These are phyloP conservation scores for Antitrichia curtipendula DNA, from an alignment of 225 moss, liverwort and hornwort species.

Conservation along the genomic window DNA sequence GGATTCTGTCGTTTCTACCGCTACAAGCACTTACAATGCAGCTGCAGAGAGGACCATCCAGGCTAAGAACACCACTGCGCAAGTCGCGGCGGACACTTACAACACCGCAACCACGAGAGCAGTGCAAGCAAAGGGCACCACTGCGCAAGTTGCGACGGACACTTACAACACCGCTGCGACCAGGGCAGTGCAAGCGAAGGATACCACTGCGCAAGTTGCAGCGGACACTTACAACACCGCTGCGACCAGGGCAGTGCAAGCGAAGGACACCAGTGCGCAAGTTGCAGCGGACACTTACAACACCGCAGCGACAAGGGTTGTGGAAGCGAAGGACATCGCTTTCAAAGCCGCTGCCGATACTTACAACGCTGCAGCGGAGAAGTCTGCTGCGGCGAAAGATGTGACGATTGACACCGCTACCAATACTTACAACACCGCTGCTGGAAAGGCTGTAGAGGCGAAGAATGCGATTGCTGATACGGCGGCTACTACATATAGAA, in stretches of 20 bases:
- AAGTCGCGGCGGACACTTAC: too few relatives aligned
- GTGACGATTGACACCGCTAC: neutral
- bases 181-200: neutral
- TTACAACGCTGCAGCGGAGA: neutral
- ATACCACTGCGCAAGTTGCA: neutral
- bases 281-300: neutral
- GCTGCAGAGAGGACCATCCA: neutral
- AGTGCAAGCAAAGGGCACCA: too few relatives aligned
- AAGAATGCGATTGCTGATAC: neutral
- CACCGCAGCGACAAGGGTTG: neutral
- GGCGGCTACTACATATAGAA: neutral
- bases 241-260: neutral
- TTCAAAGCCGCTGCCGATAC: neutral
- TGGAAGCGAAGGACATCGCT: neutral
- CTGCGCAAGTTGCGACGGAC: neutral
- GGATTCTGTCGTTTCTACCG: neutral
- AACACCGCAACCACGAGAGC: too few relatives aligned
- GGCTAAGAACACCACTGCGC: constrained; percentile 1
- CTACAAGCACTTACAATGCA: neutral
- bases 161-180: neutral
- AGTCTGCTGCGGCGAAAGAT: constrained; percentile 1
- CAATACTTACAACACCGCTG: neutral
- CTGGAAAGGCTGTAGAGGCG: neutral
- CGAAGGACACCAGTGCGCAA: neutral
- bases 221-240: neutral